These are phyloP conservation scores for Juncus inflexus DNA, from an alignment of 176 grass and related monocot species.

Conservation along the genomic window DNA sequence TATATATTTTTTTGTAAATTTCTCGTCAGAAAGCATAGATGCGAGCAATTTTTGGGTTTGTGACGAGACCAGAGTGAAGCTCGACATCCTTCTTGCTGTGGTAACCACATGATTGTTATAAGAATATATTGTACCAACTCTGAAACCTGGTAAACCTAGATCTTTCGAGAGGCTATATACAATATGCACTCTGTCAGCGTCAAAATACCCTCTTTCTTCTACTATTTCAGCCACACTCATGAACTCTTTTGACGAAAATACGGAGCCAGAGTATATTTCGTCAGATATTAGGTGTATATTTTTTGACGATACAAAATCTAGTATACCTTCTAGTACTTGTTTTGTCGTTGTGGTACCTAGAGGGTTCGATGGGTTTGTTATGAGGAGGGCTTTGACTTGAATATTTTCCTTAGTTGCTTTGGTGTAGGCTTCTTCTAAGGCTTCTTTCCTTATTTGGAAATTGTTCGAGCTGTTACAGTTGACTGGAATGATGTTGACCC, in stretches of 20 bases:
- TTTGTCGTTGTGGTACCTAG: slow-evolving; percentile 47
- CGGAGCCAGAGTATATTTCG: slow-evolving; percentile 86
- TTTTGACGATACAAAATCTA: slow-evolving; percentile 47
- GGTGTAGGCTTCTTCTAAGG: slow-evolving; percentile 50
- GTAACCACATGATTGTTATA: slow-evolving; percentile 80
- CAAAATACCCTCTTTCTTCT: slow-evolving; percentile 1
- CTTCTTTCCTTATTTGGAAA: slow-evolving; percentile 55
- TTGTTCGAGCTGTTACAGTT: slow-evolving; percentile 64
- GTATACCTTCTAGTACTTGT: slow-evolving; percentile 34
- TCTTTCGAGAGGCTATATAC: slow-evolving; percentile 95
- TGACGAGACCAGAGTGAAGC: slow-evolving; percentile 89
- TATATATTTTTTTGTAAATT: slow-evolving; percentile 54
- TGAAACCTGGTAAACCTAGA: slow-evolving; percentile 71
- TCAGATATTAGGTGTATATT: slow-evolving; percentile 93
- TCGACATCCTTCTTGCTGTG: slow-evolving; percentile 77
- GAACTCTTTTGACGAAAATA: slow-evolving; percentile 57
- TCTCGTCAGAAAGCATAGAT: slow-evolving; percentile 54
- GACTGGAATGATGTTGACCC: slow-evolving; percentile 76
- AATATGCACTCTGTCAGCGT: slow-evolving; percentile 61
- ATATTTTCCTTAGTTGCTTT: slow-evolving; percentile 33
- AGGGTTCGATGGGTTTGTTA: slow-evolving; percentile 90
- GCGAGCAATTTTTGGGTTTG: slow-evolving; percentile 81
- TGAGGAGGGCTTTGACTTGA: slow-evolving; percentile 46
- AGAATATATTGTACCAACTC: slow-evolving; percentile 71
- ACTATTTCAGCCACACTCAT: slow-evolving; percentile 75